Evolutionary conservation across 768 basidiomycete genomes (phyloP), one percentile per base, ranked within the genome.

Genomic region (Lactifluus hygrophoroides): DNA sequence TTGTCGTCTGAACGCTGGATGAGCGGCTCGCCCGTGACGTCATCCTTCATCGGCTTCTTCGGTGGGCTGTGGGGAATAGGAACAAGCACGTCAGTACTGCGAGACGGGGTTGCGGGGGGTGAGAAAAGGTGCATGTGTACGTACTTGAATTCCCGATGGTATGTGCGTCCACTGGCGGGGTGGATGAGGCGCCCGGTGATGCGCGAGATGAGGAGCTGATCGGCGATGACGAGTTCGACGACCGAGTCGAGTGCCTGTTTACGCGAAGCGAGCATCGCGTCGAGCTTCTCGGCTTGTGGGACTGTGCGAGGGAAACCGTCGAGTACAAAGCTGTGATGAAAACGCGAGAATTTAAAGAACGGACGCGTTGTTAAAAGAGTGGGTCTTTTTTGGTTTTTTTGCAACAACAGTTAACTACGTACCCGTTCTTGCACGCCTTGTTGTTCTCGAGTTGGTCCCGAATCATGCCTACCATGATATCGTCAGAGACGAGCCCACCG

Each of bases 281-380:
- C 95, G 54, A 99, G 85, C 73, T 96, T 98, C 74, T 94, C 82
- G 3, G 96, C 96, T 68, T 99, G 96, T 10, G 89, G 85, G 35
- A 98, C 91, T 4, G 95, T 98, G 43, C 96, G 86, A 42, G 96
- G 96, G 83, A 99, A 99, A n/a, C 96, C 96, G 68, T 99, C 96
- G 51, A 99, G 79, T 57, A 99, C 96, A 73, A 99, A 99, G 37
- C 95, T 98, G n/a, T n/a, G n/a, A n/a, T n/a, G n/a, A n/a, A n/a
- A 47, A 14, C 19, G 28, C 17, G 30, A 32, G 27, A 14, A 19
- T 28, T 32, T 5, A 32, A 16, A 21, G 19, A 23, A 28, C 23
- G 48, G 28, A 13, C 35, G 11, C 14, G 35, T 35, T 11, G 32
- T 5, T 5, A 32, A 10, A 32, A 10, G 32, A 5, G 32, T 5